Base-by-base conservation (phyloP, 345 rosid species). In the Corchorus olitorius region DNA sequence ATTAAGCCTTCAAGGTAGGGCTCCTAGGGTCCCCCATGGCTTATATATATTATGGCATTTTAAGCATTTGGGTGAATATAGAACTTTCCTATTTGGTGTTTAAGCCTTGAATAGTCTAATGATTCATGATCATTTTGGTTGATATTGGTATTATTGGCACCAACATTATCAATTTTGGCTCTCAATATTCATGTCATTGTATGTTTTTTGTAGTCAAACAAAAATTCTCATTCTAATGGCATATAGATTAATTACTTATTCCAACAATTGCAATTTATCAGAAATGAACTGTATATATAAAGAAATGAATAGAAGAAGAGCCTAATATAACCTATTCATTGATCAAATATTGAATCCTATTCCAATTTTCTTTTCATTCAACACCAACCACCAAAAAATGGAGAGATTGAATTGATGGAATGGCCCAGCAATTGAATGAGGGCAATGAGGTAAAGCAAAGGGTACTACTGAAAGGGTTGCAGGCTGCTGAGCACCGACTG, bases 401-500 rank as follows among this genome's bases (percentile, higher is more conserved):
- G 20, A 63, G 16, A 2, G 43, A 62, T 34, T 16, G 15, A 6
- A 63, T 17, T 10, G 67, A 14, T 62, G 66, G 35, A n/a, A 63
- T 35, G 45, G 43, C 43, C 43, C 43, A 39, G 43, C 6, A 63
- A 63, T 63, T 35, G 20, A 63, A 15, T 35, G 19, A 4, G n/a
- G n/a, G n/a, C n/a, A n/a, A 55, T n/a, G 60, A 55, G 60, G 11
- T n/a, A 55, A 55, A 19, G 9, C 6, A 45, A 8, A 9, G 8
- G 60, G 62, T 58, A 59, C 37, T 59, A 6, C 2, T 20, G 63
- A 3, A 4, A 34, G 10, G 19, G 19, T 1, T n/a, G 20, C 27
- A n/a, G 27, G 33, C 27, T 45, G 46, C 60, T 2, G 48, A 76
- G 61, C 56, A 65, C 63, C 56, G 70, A 70, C 56, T 12, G 27